Percentiles rank a stretch among this genome's conserved stretches.
Evolutionary conservation across 305 asterid species (phyloP).

Genomic region (Euphrasia arctica): DNA sequence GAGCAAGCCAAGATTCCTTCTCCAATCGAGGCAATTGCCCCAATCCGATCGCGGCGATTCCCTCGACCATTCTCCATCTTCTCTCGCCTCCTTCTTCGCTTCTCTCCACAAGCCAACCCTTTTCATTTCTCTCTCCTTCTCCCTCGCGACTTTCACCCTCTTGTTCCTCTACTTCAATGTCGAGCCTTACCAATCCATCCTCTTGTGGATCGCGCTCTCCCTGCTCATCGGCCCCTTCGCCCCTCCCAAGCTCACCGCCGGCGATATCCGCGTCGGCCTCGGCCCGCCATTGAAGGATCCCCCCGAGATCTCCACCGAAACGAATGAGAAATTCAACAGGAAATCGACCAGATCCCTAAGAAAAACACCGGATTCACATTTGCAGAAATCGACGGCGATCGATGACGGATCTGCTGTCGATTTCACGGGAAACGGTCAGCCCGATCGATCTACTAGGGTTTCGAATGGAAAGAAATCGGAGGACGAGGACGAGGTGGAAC

Average conservation of each 20-base stretch:
- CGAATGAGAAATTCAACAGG: slow-evolving; percentile 29
- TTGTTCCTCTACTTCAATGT: slow-evolving; percentile 44
- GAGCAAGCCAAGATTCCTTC: slow-evolving; percentile 52
- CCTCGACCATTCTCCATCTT: slow-evolving; percentile 6
- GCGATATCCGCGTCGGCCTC: slow-evolving; percentile 77
- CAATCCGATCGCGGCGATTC: slow-evolving; percentile 32
- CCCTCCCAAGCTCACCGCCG: slow-evolving; percentile 78
- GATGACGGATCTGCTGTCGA: neutral
- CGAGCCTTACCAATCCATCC: slow-evolving; percentile 63
- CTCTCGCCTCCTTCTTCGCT: slow-evolving; percentile 15
- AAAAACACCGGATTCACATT: neutral
- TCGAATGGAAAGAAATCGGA: neutral
- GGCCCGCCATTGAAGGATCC: slow-evolving; percentile 54
- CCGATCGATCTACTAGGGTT: neutral
- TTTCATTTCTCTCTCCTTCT: slow-evolving; percentile 45
- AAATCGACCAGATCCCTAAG: slow-evolving; percentile 33
- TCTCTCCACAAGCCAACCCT: slow-evolving; percentile 53
- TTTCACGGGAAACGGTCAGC: neutral
- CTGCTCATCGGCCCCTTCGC: slow-evolving; percentile 84
- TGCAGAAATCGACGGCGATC: neutral
- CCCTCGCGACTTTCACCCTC: slow-evolving; percentile 37
- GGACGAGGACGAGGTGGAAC: neutral
- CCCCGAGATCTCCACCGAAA: slow-evolving; percentile 19
- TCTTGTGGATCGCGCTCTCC: slow-evolving; percentile 66
- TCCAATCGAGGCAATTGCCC: slow-evolving; percentile 59